A percentile compares a stretch with the other conserved stretches of the same genome.
phyloP scores from a whole-genome alignment of 345 rosid genomes.

The Eucalyptus viminalis region DNA sequence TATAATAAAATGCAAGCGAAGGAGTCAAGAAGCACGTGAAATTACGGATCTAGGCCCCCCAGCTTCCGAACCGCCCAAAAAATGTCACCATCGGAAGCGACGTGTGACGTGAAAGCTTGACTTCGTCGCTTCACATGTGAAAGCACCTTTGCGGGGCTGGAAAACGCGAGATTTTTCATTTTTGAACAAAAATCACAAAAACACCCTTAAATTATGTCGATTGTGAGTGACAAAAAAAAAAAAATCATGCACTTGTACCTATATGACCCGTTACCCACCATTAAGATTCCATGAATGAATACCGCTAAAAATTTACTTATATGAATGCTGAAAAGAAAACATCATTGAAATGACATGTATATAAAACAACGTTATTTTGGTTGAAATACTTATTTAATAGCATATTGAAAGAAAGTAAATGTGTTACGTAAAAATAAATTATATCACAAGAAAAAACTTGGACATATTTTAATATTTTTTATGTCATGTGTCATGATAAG shows the following conservation, averaged over 20 bases:
- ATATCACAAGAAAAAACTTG: too few species aligned
- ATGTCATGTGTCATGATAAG: too few species aligned
- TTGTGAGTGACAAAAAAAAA: too few species aligned
- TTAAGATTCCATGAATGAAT: too few species aligned
- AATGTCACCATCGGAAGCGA: neutral
- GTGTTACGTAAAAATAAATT: rapidly evolving
- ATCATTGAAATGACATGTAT: rapidly evolving
- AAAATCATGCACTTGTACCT: too few species aligned
- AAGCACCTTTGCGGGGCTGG: neutral
- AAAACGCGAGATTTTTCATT: neutral
- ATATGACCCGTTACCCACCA: too few species aligned
- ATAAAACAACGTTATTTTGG: too few species aligned
- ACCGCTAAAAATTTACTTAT: too few species aligned
- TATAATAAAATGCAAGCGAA: neutral
- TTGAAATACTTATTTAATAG: too few species aligned
- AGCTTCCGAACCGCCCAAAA: neutral
- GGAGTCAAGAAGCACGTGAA: neutral
- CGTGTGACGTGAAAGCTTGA: neutral
- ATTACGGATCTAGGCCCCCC: neutral
- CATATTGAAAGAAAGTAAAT: rapidly evolving
- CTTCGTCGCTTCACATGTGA: neutral
- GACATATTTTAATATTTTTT: too few species aligned
- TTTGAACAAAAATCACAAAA: neutral
- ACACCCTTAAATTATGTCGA: too few species aligned
- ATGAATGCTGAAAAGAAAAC: too few species aligned